Evolutionary conservation across 1,139 yeast genomes (phyloP), one percentile per base, ranked within the genome.

Genomic region (Blastobotrys niveus): DNA sequence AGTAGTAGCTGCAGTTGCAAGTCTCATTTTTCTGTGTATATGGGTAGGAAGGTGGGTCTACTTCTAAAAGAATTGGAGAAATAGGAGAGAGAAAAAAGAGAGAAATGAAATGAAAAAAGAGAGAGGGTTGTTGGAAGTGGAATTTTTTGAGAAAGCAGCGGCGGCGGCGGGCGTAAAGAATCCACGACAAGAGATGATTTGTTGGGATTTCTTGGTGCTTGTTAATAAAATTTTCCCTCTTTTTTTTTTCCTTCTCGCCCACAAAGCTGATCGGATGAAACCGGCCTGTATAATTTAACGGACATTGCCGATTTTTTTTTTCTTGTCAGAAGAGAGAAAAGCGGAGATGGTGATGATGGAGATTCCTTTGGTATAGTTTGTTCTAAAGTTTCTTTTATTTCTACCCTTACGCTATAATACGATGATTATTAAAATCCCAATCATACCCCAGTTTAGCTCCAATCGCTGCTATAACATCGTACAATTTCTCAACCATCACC

Each of bases 371-470:
- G n/a, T n/a, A n/a, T n/a, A n/a, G n/a, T n/a, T n/a, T n/a, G n/a
- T n/a, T n/a, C n/a, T n/a, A n/a, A n/a, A n/a, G n/a, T n/a, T n/a
- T n/a, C n/a, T n/a, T n/a, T n/a, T n/a, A n/a, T n/a, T n/a, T n/a
- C n/a, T n/a, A 27, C 5, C 30, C 30, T 12, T 21, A 34, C n/a
- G 38, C 38, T 17, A 45, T 50, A 32, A 50, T 47, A 22, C 46
- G 26, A 8, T 52, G 48, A 25, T 39, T 40, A 18, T 38, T 46
- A 34, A 80, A 80, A 57, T 79, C 84, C 52, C 79, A 66, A 52
- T 81, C 86, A 54, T 74, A 74, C 2, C 91, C 91, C 42, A 82
- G 67, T 25, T 68, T 62, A 46, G 80, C 67, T 25, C 78, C 69
- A 0, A 73, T 55, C 3, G 71, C 57, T 53, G 74, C 77, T 18